Evolutionary conservation across 2,329 filamentous ascomycete species (phyloP).

Genomic region (Hypoxylon rubiginosum): DNA sequence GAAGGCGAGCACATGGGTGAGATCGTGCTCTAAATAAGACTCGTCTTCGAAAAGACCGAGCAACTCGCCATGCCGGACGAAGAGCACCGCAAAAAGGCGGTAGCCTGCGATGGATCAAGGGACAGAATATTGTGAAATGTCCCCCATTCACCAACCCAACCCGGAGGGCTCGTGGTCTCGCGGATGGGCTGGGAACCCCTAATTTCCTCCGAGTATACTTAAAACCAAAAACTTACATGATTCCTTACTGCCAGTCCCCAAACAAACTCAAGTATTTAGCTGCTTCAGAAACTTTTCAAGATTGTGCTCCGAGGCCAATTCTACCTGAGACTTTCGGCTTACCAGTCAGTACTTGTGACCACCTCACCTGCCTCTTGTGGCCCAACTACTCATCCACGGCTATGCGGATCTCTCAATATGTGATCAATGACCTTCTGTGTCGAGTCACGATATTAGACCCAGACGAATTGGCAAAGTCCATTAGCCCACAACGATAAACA

Average conservation of each 20-base stretch:
- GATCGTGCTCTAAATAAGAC: constrained; percentile 66
- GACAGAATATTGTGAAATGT: constrained; percentile 78
- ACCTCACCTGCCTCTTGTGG: neutral
- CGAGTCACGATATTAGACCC: no score
- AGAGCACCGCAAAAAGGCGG: constrained; percentile 15
- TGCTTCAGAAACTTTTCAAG: neutral
- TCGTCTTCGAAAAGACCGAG: neutral
- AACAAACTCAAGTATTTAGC: neutral
- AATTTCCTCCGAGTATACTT: constrained; percentile 9
- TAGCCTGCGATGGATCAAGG: constrained; percentile 35
- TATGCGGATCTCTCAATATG: no score
- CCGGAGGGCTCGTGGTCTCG: constrained; percentile 12
- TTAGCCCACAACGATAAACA: neutral
- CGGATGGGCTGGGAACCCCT: constrained; percentile 11
- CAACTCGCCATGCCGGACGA: neutral
- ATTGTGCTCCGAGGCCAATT: neutral
- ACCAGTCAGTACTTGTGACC: neutral
- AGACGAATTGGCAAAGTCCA: neutral
- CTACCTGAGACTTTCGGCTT: neutral
- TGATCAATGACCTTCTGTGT: neutral
- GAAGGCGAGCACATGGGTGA: constrained; percentile 88
- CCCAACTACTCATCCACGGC: neutral
- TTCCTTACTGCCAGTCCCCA: neutral
- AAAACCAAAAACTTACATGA: neutral
- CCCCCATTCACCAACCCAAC: constrained; percentile 39